Evolutionary conservation across 306 rosid species (phyloP).

Genomic region (Citrullus amarus): DNA sequence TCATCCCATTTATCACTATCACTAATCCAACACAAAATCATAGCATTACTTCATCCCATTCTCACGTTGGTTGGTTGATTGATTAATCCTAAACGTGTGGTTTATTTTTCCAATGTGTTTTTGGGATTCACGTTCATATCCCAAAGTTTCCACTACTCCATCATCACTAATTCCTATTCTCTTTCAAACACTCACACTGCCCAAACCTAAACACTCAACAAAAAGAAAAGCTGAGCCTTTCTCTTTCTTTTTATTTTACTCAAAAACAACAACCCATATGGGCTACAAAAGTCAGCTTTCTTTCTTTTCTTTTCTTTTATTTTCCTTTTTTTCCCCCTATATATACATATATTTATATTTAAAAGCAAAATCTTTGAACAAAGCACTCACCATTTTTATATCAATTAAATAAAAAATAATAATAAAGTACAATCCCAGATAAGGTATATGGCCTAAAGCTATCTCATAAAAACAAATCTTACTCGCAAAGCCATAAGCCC

Average conservation of each 20-base stretch:
- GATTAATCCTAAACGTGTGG: not conserved
- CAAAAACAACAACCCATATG: not conserved
- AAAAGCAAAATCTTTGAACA: not conserved
- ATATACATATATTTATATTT: no score
- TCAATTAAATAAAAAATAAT: not conserved
- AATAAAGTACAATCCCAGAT: not conserved
- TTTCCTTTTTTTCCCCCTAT: no score
- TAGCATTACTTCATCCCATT: no score
- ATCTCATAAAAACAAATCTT: no score
- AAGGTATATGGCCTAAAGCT: no score
- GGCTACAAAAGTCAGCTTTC: slow-evolving; percentile 3
- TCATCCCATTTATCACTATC: no score
- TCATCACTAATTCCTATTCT: not conserved
- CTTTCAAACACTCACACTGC: not conserved
- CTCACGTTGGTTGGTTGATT: not conserved
- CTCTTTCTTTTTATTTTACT: not conserved
- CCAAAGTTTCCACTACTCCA: not conserved
- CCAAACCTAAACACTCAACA: not conserved
- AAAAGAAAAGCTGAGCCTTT: not conserved
- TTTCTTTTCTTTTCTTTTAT: not conserved
- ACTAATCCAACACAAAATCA: no score
- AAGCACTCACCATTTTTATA: not conserved
- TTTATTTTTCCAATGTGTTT: not conserved
- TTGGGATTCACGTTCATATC: not conserved
- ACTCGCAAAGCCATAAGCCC: not conserved